Evolutionary conservation across 805 yeast genomes (phyloP), one percentile per base, ranked within the genome.

Genomic region (Candida bentonensis): DNA sequence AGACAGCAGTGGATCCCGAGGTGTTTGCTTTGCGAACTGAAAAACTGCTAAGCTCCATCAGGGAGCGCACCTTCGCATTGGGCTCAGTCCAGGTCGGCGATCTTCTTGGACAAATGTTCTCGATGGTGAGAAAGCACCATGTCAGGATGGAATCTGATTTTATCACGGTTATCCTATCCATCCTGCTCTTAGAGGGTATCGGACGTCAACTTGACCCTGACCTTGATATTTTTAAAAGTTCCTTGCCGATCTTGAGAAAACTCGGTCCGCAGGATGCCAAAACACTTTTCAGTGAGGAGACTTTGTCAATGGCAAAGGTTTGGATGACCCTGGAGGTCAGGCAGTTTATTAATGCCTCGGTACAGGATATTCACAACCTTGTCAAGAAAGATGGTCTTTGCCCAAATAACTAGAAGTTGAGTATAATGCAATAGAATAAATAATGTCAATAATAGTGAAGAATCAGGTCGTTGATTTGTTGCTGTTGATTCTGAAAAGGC

Each of bases 81-180:
- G 97, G 97, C 0, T 82, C 86, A 41, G 80, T 92, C 13, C 82
- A 89, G 28, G 84, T 92, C 49, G 96, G 97, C 3, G 96, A 88
- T 55, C 66, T 92, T 46, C 67, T 92, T 46, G 92, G 86, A 52
- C 82, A 78, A 55, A 88, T 89, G 70, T 69, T 92, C 47, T 69
- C 79, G 2, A 87, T 92, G 96, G 97, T 92, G 17, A 69, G 97
- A 49, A 67, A 69, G 9, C 98, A 92, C 61, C 99, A 92, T 61
- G 98, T 92, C 21, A 72, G 96, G 57, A 83, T 92, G 95, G 99
- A 92, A 58, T 94, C 95, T 4, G 98, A 92, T 61, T 92, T 92
- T 57, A 79, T 92, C 39, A 86, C 95, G 23, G 95, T 92, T 21
- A 82, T 92, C n/a, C 86, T 92, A 25, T 95, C 97, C 1, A 87